Conservation (phyloP, 441 rosid species). For the Pelargonium fulgidum region DNA sequence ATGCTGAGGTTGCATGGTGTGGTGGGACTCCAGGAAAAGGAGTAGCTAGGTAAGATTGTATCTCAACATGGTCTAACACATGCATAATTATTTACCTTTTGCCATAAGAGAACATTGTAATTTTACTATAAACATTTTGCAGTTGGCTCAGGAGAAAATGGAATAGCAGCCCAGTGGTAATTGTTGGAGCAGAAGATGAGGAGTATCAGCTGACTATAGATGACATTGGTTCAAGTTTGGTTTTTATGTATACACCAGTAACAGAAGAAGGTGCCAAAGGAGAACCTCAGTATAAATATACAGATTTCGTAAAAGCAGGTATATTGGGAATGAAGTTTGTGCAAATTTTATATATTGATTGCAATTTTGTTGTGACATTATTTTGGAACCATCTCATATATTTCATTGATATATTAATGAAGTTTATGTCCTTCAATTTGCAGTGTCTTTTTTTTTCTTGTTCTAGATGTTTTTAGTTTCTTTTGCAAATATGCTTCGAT, state of each 20-base stretch:
- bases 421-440: neutral
- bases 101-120: slow-evolving; percentile 1
- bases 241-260: slow-evolving; percentile 95
- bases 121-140: slow-evolving; percentile 18
- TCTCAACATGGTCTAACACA: neutral
- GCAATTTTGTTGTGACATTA: neutral
- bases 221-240: slow-evolving; percentile 93
- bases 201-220: slow-evolving; percentile 70
- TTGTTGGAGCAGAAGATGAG: slow-evolving; percentile 88
- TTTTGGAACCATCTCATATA: neutral
- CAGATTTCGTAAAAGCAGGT: slow-evolving; percentile 98
- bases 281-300: slow-evolving; percentile 92
- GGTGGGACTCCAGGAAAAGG: slow-evolving; percentile 96
- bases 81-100: neutral
- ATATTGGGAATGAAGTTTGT: slow-evolving; percentile 15
- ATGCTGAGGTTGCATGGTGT: slow-evolving; percentile 90
- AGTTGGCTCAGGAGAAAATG: slow-evolving; percentile 97
- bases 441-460: neutral
- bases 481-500: slow-evolving; percentile 3
- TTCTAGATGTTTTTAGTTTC: slow-evolving; percentile 2
- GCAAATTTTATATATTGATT: slow-evolving; percentile 8
- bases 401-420: slow-evolving; percentile 3
- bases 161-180: slow-evolving; percentile 89
- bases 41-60: slow-evolving; percentile 61
- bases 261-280: slow-evolving; percentile 95